A percentile compares a stretch with the other conserved stretches of the same genome.
Evolutionary conservation across 2,329 filamentous ascomycete species (phyloP).

Genomic region (Pseudogymnoascus sp.): DNA sequence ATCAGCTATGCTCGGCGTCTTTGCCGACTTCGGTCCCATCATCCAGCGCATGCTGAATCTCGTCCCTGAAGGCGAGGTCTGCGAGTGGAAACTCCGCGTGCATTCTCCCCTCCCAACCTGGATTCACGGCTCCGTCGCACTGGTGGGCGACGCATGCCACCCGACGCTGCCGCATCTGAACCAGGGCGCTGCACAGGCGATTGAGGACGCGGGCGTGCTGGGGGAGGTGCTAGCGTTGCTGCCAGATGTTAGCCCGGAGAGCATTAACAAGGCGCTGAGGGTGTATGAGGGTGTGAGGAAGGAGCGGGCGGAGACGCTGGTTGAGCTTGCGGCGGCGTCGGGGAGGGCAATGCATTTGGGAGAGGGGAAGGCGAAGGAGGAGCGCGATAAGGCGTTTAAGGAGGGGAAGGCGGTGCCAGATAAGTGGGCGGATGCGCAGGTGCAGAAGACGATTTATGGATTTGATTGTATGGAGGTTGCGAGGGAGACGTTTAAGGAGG

Average conservation of each 20-base stretch:
- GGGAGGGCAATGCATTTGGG: conserved; percentile 50
- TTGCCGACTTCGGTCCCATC: conserved; percentile 51
- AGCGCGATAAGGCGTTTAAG: conserved; percentile 49
- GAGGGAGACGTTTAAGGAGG: conserved; percentile 41
- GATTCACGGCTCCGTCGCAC: conserved; percentile 47
- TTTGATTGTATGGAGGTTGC: conserved; percentile 53
- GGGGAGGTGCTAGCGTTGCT: conserved; percentile 42
- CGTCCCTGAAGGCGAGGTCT: conserved; percentile 54
- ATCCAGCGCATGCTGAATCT: conserved; percentile 51
- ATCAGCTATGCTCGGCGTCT: conserved; percentile 52
- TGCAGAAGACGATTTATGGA: conserved; percentile 58
- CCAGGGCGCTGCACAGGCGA: conserved; percentile 60
- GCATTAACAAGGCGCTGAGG: conserved; percentile 41
- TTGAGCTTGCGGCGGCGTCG: conserved; percentile 42
- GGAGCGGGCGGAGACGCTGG: conserved; percentile 44
- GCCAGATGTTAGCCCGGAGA: conserved; percentile 29
- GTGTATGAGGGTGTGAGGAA: conserved; percentile 51
- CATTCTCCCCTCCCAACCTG: conserved; percentile 50
- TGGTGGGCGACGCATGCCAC: conserved; percentile 59
- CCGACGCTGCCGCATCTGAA: conserved; percentile 60
- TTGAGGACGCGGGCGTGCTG: conserved; percentile 57
- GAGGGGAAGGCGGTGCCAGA: conserved; percentile 45
- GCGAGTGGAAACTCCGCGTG: conserved; percentile 56
- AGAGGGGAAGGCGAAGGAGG: conserved; percentile 49
- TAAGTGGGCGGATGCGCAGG: conserved; percentile 64